A percentile compares a stretch with the other conserved stretches of the same genome.
These are phyloP conservation scores for Sonneratia caseolaris DNA, from an alignment of 345 rosid genomes.

Conservation along the genomic window DNA sequence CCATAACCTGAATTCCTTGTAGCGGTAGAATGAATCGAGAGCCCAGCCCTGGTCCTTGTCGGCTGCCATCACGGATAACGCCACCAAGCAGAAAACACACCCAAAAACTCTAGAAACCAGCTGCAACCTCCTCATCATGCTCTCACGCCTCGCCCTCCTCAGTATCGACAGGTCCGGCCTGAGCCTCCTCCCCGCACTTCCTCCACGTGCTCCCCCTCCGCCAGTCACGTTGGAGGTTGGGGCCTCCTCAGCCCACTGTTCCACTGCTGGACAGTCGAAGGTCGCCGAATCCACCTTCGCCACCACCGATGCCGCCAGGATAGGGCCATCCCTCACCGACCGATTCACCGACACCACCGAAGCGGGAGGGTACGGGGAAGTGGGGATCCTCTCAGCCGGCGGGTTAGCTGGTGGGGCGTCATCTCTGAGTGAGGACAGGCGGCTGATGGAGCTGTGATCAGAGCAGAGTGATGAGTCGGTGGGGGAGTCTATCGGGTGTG, in stretches of 20 bases:
- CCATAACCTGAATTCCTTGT: conserved; percentile 74
- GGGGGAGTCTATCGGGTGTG: conserved; percentile 30
- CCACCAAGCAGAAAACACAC: conserved; percentile 51
- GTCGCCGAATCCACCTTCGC: conserved; percentile 14
- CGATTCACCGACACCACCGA: conserved; percentile 10
- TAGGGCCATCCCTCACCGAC: conserved; percentile 10
- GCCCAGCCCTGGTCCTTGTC: conserved; percentile 90
- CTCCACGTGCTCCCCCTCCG: background rate
- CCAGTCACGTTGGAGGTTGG: background rate
- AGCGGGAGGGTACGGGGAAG: conserved; percentile 13
- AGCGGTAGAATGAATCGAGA: conserved; percentile 64
- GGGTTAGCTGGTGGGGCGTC: background rate
- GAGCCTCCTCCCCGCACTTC: conserved; percentile 20
- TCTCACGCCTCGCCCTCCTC: conserved; percentile 38
- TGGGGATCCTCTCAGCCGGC: background rate
- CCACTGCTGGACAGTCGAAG: conserved; percentile 13
- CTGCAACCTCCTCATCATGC: conserved; percentile 29
- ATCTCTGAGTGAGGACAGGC: conserved; percentile 30
- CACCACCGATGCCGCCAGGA: background rate
- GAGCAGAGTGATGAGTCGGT: conserved; percentile 27
- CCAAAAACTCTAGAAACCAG: conserved; percentile 56
- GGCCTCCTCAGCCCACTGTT: conserved; percentile 7
- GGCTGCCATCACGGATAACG: conserved; percentile 69
- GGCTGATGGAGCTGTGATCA: conserved; percentile 27
- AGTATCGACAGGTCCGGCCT: conserved; percentile 36